A percentile compares a stretch with the other conserved stretches of the same genome.
phyloP scores from a whole-genome alignment of 1,284 basidiomycete species.

The Ceratobasidium sp. region DNA sequence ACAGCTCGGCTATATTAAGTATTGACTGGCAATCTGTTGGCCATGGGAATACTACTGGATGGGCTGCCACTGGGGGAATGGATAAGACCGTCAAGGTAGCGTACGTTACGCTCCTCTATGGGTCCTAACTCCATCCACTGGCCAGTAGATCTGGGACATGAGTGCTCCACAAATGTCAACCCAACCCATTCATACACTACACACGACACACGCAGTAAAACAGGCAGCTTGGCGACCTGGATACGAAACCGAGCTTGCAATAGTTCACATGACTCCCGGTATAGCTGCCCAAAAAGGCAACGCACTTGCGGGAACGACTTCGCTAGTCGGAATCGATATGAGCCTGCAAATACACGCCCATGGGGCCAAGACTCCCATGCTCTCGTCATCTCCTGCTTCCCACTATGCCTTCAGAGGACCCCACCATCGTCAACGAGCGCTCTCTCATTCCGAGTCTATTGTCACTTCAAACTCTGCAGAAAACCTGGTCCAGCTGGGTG shows the following conservation, averaged over 20 bases:
- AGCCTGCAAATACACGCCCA: slow-evolving; percentile 33
- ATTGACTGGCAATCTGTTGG: slow-evolving; percentile 71
- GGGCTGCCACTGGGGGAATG: slow-evolving; percentile 84
- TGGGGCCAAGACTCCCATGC: slow-evolving; percentile 38
- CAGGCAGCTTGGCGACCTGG: slow-evolving; percentile 81
- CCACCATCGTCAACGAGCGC: slow-evolving; percentile 19
- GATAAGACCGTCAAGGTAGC: slow-evolving; percentile 82
- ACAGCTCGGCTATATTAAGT: slow-evolving; percentile 77
- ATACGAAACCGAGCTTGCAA: slow-evolving; percentile 79
- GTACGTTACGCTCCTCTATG: background rate
- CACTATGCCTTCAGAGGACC: slow-evolving; percentile 11
- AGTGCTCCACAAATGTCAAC: slow-evolving; percentile 65
- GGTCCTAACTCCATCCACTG: slow-evolving; percentile 8
- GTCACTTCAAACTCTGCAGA: slow-evolving; percentile 24
- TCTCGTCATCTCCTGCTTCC: slow-evolving; percentile 44
- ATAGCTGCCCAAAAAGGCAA: slow-evolving; percentile 37
- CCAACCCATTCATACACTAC: slow-evolving; percentile 75
- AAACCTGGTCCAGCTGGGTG: slow-evolving; percentile 10
- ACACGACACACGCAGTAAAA: slow-evolving; percentile 78
- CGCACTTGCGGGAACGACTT: slow-evolving; percentile 22
- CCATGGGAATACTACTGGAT: slow-evolving; percentile 64
- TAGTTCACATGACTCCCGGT: slow-evolving; percentile 50
- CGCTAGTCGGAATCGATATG: slow-evolving; percentile 34
- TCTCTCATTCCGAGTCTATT: slow-evolving; percentile 32
- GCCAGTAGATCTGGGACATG: slow-evolving; percentile 80